Percentiles rank a stretch among this genome's conserved stretches.
These are phyloP conservation scores for Nothopassalora personata DNA, from an alignment of 2,329 filamentous ascomycete species.

Conservation along the genomic window DNA sequence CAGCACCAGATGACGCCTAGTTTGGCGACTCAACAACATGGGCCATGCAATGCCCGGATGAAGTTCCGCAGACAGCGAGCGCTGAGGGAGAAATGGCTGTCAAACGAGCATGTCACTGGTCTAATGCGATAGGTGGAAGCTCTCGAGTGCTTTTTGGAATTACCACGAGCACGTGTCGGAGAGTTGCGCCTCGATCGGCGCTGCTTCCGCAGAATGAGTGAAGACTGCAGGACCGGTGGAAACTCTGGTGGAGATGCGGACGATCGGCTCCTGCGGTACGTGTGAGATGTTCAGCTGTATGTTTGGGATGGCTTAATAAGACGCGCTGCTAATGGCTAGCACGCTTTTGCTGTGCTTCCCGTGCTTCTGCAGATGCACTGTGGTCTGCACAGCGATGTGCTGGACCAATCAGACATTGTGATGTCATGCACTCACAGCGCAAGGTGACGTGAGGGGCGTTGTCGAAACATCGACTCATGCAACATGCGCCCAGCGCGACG, in stretches of 20 bases:
- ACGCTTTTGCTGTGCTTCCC: not conserved
- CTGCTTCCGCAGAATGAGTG: not conserved
- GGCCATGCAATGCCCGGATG: not conserved
- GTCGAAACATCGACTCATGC: not conserved
- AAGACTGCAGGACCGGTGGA: not conserved
- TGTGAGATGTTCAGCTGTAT: not conserved
- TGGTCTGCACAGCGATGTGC: not conserved
- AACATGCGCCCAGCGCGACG: not conserved
- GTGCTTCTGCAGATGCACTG: not conserved
- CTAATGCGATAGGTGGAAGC: not conserved
- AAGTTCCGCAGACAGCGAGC: not conserved
- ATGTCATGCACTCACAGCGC: not conserved
- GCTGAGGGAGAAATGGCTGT: not conserved
- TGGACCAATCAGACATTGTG: not conserved
- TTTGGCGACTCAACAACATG: not conserved
- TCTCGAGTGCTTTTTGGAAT: not conserved
- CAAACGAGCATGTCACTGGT: not conserved
- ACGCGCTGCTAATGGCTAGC: not conserved
- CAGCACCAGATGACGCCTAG: not conserved
- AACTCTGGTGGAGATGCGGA: not conserved
- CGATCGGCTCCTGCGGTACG: not conserved
- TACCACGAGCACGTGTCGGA: not conserved
- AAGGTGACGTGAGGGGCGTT: not conserved
- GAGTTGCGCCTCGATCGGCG: not conserved
- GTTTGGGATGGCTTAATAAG: not conserved